Conservation (phyloP, 192 early-diverging fungal species). For the Mortierella alpina region DNA sequence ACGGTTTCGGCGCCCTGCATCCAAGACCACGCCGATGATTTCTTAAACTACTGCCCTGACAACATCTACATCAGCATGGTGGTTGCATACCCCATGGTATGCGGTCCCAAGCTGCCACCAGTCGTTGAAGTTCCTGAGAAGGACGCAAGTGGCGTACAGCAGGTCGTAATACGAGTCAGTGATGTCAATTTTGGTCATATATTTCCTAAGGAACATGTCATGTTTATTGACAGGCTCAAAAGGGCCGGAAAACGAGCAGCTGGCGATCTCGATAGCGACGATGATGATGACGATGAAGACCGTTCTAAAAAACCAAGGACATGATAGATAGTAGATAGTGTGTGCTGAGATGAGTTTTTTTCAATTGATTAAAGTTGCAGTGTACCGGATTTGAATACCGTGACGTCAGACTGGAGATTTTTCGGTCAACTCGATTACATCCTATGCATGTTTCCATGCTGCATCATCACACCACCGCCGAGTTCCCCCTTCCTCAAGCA, state of each 20-base stretch:
- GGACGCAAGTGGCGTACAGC: slow-evolving; percentile 12
- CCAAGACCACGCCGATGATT: slow-evolving; percentile 17
- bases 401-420: too few species aligned
- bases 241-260: slow-evolving; percentile 1
- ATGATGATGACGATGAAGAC: slow-evolving; percentile 7
- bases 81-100: slow-evolving; percentile 13
- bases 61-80: slow-evolving; percentile 28
- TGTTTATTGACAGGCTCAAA: slow-evolving; percentile 18
- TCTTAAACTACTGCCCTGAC: slow-evolving; percentile 11
- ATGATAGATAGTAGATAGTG: background rate
- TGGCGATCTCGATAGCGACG: background rate
- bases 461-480: too few species aligned
- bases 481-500: too few species aligned
- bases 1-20: slow-evolving; percentile 4
- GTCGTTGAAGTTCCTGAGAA: slow-evolving; percentile 1
- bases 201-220: slow-evolving; percentile 13
- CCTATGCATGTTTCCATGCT: too few species aligned
- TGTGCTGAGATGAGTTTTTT: too few species aligned
- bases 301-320: slow-evolving; percentile 4
- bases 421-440: too few species aligned
- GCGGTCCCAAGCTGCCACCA: slow-evolving; percentile 7
- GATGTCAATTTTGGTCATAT: slow-evolving; percentile 8
- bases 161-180: slow-evolving; percentile 17
- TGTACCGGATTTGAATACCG: too few species aligned
- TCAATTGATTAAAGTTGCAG: background rate